These are phyloP conservation scores for Hanseniaspora valbyensis DNA, from an alignment of 805 yeast species.

Conservation along the genomic window DNA sequence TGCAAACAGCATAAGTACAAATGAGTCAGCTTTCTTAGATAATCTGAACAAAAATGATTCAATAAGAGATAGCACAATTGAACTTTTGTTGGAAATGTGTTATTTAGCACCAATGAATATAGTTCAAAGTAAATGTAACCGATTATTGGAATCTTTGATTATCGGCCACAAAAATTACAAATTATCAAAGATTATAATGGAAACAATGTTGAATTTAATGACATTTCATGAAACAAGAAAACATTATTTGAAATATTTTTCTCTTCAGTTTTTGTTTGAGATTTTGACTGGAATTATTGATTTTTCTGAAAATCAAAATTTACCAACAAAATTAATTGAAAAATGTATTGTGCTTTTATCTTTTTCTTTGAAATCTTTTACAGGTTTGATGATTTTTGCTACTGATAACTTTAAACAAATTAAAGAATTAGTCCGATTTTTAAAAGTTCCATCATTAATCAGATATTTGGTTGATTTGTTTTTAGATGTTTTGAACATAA, in stretches of 20 bases:
- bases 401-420: conserved; percentile 46
- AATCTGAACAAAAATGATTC: conserved; percentile 18
- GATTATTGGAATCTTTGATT: conserved; percentile 30
- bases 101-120: conserved; percentile 37
- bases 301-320: neutral
- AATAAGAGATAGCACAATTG: conserved; percentile 41
- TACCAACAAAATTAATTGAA: conserved; percentile 40
- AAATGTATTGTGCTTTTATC: conserved; percentile 50
- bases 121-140: conserved; percentile 38
- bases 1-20: too few relatives aligned
- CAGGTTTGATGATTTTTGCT: conserved; percentile 61
- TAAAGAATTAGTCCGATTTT: conserved; percentile 47
- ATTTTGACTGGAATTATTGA: conserved; percentile 8
- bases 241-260: conserved; percentile 40
- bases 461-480: conserved; percentile 61
- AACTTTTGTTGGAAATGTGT: conserved; percentile 46
- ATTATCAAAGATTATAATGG: conserved; percentile 23
- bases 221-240: conserved; percentile 25
- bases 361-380: conserved; percentile 54
- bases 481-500: conserved; percentile 53
- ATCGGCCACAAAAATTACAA: conserved; percentile 24
- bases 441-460: conserved; percentile 49
- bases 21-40: conserved; percentile 25
- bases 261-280: conserved; percentile 30
- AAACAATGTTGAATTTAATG: conserved; percentile 25